Evolutionary conservation across 441 rosid genomes (phyloP), one percentile per base, ranked within the genome.

Genomic region (Lepidium campestre): DNA sequence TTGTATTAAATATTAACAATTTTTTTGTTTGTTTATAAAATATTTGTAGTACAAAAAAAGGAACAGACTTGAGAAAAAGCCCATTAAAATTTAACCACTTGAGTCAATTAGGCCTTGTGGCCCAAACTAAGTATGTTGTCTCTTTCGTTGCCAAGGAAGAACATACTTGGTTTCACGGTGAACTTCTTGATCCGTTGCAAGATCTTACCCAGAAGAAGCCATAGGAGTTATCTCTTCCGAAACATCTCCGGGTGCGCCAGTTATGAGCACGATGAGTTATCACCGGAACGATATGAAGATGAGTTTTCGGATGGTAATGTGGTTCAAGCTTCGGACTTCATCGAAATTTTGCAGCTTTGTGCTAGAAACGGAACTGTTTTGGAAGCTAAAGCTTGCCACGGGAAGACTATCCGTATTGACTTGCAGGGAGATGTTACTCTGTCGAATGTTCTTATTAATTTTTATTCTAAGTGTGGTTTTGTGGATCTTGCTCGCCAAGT

Each of bases 361-460:
- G 85, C 82, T 40, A 78, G 75, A 67, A 69, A 62, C 19, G 50
- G 83, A 78, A 40, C 62, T 50, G 29, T 74, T 55, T 5, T 59
- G 35, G 70, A 44, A 48, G 87, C 86, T 2, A 75, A 67, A 66
- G 77, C 85, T 37, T 89, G 85, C 67, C 97, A 86, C 34, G 87
- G 80, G 4, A 77, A 48, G 75, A 54, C 76, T 27, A 72, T 86
- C 2, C 75, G 53, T 55, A 19, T 71, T 46, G 83, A 83, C 0
- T 20, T 84, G 7, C 48, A 61, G 14, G 20, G 65, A 3, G 83
- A 85, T 65, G 71, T 81, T 15, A 37, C 78, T 15, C 75, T 90
- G 0, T 86, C 76, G 7, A 85, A 93, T 65, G 79, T 91, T 66
- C 73, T 91, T 27, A 73, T 86, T 1, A 83, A 82, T 12, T 3